Percentiles rank a stretch among this genome's conserved stretches.
Conservation (phyloP, 2,329 filamentous ascomycete genomes). For the Trichoderma sp. region DNA sequence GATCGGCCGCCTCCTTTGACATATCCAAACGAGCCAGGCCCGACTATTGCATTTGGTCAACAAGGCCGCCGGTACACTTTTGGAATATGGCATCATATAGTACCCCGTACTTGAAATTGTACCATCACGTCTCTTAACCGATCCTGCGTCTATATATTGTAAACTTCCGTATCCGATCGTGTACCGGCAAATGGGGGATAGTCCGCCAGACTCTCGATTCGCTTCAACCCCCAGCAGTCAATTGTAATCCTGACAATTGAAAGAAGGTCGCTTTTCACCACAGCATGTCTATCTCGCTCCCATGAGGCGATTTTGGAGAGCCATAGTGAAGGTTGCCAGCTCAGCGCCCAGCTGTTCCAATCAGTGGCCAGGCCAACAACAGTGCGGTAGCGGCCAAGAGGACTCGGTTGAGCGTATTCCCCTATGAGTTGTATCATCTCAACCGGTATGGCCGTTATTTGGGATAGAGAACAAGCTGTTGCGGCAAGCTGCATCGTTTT, state of each 20-base stretch:
- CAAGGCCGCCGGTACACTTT: no score
- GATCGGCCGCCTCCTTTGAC: not conserved
- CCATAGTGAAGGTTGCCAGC: not conserved
- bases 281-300: slow-evolving; percentile 1
- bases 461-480: not conserved
- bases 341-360: not conserved
- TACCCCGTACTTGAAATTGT: not conserved
- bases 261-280: not conserved
- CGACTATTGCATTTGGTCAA: not conserved
- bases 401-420: not conserved
- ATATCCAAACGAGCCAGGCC: not conserved
- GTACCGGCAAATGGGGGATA: not conserved
- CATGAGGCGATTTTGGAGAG: not conserved
- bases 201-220: not conserved
- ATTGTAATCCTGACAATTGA: slow-evolving; percentile 1
- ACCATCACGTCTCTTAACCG: not conserved
- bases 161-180: not conserved
- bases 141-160: not conserved
- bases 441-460: not conserved
- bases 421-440: not conserved
- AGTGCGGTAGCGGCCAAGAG: not conserved
- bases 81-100: no score
- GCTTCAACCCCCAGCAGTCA: not conserved
- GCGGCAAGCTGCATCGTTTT: not conserved
- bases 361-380: not conserved